phyloP scores from a whole-genome alignment of 305 asterid species.

The Fraxinus ornus region DNA sequence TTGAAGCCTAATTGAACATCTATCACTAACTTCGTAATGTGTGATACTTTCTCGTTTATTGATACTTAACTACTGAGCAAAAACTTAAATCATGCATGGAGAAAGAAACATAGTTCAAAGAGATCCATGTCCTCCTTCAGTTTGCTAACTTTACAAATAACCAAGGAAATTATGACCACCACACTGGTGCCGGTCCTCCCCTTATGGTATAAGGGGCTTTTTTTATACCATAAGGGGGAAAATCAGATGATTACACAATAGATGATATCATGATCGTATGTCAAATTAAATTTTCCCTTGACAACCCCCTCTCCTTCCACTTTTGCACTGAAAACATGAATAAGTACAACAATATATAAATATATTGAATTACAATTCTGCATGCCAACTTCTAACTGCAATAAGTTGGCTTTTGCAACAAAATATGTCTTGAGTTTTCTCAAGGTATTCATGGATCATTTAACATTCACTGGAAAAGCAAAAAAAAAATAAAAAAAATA shows the following conservation, averaged over 20 bases:
- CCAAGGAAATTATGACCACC: neutral
- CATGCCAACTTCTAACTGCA: neutral
- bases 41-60: neutral
- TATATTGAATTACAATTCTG: neutral
- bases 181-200: neutral
- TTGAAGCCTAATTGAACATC: conserved; percentile 2
- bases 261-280: neutral
- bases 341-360: neutral
- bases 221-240: too few relatives aligned
- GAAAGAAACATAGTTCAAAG: neutral
- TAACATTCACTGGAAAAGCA: neutral
- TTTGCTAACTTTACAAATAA: conserved; percentile 9
- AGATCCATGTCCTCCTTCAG: neutral
- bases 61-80: conserved; percentile 3
- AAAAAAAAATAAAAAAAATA: neutral
- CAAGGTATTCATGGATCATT: conserved; percentile 12
- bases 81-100: conserved; percentile 11
- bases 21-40: neutral
- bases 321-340: neutral
- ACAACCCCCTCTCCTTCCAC: neutral
- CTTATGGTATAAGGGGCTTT: too few relatives aligned
- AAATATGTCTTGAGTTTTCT: conserved; percentile 14
- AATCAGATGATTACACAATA: too few relatives aligned
- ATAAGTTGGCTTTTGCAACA: conserved; percentile 14
- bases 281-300: neutral